These are phyloP conservation scores for Candida ficus DNA, from an alignment of 805 yeast genomes.

Conservation along the genomic window DNA sequence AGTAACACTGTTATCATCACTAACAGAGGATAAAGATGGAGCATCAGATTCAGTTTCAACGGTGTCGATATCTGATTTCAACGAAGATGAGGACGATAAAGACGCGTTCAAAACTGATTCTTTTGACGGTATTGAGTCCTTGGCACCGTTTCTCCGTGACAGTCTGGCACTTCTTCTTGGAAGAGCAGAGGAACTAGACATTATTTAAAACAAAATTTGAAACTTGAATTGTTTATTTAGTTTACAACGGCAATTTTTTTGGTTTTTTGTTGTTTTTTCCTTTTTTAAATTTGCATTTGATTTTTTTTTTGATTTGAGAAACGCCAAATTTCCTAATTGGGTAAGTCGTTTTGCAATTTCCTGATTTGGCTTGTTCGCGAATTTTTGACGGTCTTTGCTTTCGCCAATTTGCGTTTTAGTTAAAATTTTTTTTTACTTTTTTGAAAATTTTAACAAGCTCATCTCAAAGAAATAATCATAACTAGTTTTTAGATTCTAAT, in stretches of 20 bases:
- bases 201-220: not conserved
- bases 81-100: slow-evolving; percentile 9
- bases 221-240: no score
- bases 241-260: no score
- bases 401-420: not conserved
- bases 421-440: slow-evolving; percentile 9
- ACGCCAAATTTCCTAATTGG: not conserved
- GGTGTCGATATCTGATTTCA: slow-evolving; percentile 11
- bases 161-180: slow-evolving; percentile 1
- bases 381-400: not conserved
- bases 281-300: no score
- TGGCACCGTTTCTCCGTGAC: not conserved
- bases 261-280: not conserved
- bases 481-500: no score
- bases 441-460: slow-evolving; percentile 7
- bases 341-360: not conserved
- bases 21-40: slow-evolving; percentile 4
- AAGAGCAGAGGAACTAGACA: not conserved
- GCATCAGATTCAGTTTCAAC: slow-evolving; percentile 5
- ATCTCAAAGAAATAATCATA: slow-evolving; percentile 1
- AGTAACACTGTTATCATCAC: slow-evolving; percentile 1
- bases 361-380: not conserved
- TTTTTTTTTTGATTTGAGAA: not conserved
- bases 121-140: not conserved
- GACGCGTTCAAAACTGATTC: slow-evolving; percentile 7